Base-by-base conservation (phyloP, 257 asterid genomes). In the Plantago elongata region DNA sequence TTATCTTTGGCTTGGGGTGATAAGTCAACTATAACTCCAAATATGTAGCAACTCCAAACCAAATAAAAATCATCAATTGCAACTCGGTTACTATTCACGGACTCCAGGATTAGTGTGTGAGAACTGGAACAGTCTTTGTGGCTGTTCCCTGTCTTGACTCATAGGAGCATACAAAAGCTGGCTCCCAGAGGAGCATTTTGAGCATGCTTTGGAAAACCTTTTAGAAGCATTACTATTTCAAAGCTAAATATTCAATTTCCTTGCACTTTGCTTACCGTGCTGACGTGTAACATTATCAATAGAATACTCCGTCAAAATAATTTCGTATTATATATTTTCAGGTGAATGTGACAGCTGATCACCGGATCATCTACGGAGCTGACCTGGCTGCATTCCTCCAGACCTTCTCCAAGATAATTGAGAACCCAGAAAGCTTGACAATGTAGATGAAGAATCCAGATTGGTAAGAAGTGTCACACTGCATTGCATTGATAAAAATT, bases 311-410 rank as follows among this genome's bases (percentile, higher is more conserved):
- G 44, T 63, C 50, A 51, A 43, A 70, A 40, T 42, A 45, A 56
- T 49, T 38, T 44, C 37, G 9, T 12, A 44, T 38, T 14, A 46
- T 42, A 46, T 42, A 17, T 72, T 66, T 66, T 51, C 84, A 85
- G 96, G 95, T 88, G 72, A 85, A 83, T 54, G 85, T 83, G 34
- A 83, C 95, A 4, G 87, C 95, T 9, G 92, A 86, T 77, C 92
- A 86, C 71, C 74, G 95, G 45, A 78, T 80, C 65, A 75, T 83
- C 27, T 83, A 86, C 57, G 92, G 95, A 14, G 89, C 92, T 61
- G 95, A 86, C 67, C 65, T 83, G 71, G 92, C 95, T 51, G 85
- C 85, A 13, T 86, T 86, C 75, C 81, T 86, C 14, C 88, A 86
- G 62, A 83, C 95, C n/a, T 85, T 88, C 52, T 47, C 92, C 45